A percentile compares a stretch with the other conserved stretches of the same genome.
phyloP scores from a whole-genome alignment of 805 yeast species.

The Kluyveromyces lactis region DNA sequence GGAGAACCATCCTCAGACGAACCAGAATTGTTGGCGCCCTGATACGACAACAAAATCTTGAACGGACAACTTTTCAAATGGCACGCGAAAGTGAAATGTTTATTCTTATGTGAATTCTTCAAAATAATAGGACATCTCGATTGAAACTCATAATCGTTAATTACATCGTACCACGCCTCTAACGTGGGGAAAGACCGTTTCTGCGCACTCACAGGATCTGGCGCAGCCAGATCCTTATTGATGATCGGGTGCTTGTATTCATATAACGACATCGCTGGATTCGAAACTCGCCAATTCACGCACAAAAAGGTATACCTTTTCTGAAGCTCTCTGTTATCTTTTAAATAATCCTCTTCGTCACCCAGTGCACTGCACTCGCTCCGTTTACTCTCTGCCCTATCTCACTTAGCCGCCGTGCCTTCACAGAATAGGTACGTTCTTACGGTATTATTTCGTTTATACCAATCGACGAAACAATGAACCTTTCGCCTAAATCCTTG shows the following conservation, averaged over 20 bases:
- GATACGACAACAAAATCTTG: conserved; percentile 25
- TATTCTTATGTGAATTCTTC: conserved; percentile 29
- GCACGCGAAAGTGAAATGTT: conserved; percentile 31
- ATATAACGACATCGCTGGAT: conserved; percentile 21
- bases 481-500: too few relatives aligned
- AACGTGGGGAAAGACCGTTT: conserved; percentile 23
- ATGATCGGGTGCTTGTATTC: conserved; percentile 30
- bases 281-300: too few relatives aligned
- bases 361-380: too few relatives aligned
- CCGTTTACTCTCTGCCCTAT: too few relatives aligned
- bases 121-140: conserved; percentile 29
- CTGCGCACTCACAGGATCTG: conserved; percentile 13
- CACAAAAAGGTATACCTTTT: too few relatives aligned
- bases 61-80: conserved; percentile 28
- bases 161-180: conserved; percentile 28
- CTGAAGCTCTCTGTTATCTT: too few relatives aligned
- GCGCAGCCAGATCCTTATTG: conserved; percentile 23
- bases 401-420: too few relatives aligned
- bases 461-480: too few relatives aligned
- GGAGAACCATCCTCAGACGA: background rate
- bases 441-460: too few relatives aligned
- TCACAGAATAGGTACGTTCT: too few relatives aligned
- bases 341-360: too few relatives aligned
- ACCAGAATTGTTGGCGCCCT: background rate
- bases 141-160: conserved; percentile 30